These are phyloP conservation scores for Vitis rupestris DNA, from an alignment of 164 flowering plant genomes.

Conservation along the genomic window DNA sequence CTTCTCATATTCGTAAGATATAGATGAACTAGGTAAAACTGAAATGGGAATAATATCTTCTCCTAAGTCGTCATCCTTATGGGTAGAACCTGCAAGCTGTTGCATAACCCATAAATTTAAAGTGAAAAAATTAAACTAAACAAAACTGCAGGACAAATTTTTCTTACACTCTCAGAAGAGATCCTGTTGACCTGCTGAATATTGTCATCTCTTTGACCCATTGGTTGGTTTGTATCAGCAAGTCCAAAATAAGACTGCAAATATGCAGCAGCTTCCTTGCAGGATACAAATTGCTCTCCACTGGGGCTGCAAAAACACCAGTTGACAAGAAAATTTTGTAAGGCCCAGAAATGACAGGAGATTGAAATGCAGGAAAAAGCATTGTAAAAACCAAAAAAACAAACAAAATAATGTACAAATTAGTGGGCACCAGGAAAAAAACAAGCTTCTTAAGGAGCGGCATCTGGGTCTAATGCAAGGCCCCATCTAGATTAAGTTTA, in stretches of 20 bases:
- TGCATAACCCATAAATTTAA: slow-evolving; percentile 8
- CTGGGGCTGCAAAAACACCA: slow-evolving; percentile 36
- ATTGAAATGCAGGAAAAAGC: background rate
- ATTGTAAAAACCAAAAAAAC: background rate
- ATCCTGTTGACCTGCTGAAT: slow-evolving; percentile 11
- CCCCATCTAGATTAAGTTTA: too few relatives aligned
- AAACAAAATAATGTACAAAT: too few relatives aligned
- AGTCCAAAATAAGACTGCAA: slow-evolving; percentile 35
- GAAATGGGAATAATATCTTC: slow-evolving; percentile 10
- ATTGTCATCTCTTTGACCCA: slow-evolving; percentile 16
- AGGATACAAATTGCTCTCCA: slow-evolving; percentile 50
- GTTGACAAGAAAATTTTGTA: background rate
- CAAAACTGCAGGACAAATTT: background rate
- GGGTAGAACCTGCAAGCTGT: slow-evolving; percentile 27
- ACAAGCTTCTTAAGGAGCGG: too few relatives aligned
- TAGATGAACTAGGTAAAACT: slow-evolving; percentile 2
- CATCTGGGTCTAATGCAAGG: too few relatives aligned
- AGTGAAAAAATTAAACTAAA: background rate
- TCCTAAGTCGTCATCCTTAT: slow-evolving; percentile 15
- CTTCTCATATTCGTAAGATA: slow-evolving; percentile 17
- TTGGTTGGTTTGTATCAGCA: slow-evolving; percentile 10
- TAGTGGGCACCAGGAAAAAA: too few relatives aligned
- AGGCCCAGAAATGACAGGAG: background rate
- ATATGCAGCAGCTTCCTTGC: slow-evolving; percentile 53
- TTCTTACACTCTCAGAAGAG: slow-evolving; percentile 34